phyloP scores from a whole-genome alignment of 2,329 filamentous ascomycete genomes.

The Paramyrothecium roridum region DNA sequence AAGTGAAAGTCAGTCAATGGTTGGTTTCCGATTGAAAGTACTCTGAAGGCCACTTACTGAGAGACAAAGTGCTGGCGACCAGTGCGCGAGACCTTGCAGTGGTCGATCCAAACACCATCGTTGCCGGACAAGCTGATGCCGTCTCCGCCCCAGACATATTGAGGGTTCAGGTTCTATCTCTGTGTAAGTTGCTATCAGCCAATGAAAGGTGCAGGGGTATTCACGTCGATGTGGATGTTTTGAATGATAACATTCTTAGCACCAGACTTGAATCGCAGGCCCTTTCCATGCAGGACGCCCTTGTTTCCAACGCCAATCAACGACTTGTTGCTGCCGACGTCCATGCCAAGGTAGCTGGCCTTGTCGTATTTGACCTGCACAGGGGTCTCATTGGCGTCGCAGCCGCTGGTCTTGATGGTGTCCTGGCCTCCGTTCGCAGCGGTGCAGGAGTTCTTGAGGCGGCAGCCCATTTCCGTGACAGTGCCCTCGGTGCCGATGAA shows the following conservation, averaged over 20 bases:
- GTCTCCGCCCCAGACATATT: not conserved
- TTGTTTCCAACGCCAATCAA: not conserved
- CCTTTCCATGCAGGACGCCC: not conserved
- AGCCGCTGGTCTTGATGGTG: constrained; percentile 12
- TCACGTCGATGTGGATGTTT: not conserved
- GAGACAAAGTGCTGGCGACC: constrained; percentile 38
- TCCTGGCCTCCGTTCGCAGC: constrained; percentile 13
- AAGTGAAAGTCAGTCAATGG: too few species aligned
- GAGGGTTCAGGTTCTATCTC: not conserved
- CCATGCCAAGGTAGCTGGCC: constrained; percentile 20
- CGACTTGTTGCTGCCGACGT: constrained; percentile 29
- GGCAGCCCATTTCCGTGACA: constrained; percentile 12
- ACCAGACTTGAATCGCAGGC: not conserved
- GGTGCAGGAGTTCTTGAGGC: constrained; percentile 10
- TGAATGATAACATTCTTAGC: not conserved
- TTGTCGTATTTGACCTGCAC: constrained; percentile 25
- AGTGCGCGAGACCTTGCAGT: not conserved
- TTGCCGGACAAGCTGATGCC: not conserved
- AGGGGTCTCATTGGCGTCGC: constrained; percentile 8
- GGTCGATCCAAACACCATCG: not conserved
- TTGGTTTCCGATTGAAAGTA: not conserved
- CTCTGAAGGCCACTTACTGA: not conserved
- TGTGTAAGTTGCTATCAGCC: too few species aligned
- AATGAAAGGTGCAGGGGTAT: too few species aligned
- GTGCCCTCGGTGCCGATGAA: constrained; percentile 16